Percentiles rank a stretch among this genome's conserved stretches.
Conservation (phyloP, 192 early-diverging fungal species). For the Mortierella hygrophila region DNA sequence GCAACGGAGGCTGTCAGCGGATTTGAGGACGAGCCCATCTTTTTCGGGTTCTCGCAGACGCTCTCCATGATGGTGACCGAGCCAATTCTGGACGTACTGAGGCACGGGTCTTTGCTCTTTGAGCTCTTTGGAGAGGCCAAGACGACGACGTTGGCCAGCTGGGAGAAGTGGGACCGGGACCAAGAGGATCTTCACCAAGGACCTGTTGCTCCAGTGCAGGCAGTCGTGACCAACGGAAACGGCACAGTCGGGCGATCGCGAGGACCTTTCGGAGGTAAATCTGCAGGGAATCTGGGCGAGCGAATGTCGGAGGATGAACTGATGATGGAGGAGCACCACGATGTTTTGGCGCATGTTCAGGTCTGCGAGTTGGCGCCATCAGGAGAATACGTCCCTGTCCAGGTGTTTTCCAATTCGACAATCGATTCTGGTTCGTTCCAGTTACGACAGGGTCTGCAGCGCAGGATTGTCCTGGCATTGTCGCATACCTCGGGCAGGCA, state of each 20-base stretch:
- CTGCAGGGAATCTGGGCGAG: conserved; percentile 23
- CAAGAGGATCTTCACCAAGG: conserved; percentile 49
- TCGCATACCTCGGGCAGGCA: conserved; percentile 78
- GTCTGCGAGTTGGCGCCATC: conserved; percentile 73
- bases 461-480: conserved; percentile 73
- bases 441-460: conserved; percentile 82
- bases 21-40: conserved; percentile 66
- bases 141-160: conserved; percentile 39
- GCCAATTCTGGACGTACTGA: conserved; percentile 54
- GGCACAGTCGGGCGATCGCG: not conserved
- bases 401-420: conserved; percentile 61
- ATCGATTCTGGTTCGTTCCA: conserved; percentile 66
- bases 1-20: conserved; percentile 70
- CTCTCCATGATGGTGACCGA: conserved; percentile 56
- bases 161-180: conserved; percentile 69
- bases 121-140: conserved; percentile 67
- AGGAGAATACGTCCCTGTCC: conserved; percentile 73
- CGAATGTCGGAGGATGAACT: conserved; percentile 75
- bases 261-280: not conserved
- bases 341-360: conserved; percentile 76
- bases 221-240: conserved; percentile 4
- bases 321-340: conserved; percentile 76
- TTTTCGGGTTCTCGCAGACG: conserved; percentile 66
- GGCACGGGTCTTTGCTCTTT: conserved; percentile 53
- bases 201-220: not conserved